phyloP scores from a whole-genome alignment of 208 protist genomes.

The Leishmania mexicana region DNA sequence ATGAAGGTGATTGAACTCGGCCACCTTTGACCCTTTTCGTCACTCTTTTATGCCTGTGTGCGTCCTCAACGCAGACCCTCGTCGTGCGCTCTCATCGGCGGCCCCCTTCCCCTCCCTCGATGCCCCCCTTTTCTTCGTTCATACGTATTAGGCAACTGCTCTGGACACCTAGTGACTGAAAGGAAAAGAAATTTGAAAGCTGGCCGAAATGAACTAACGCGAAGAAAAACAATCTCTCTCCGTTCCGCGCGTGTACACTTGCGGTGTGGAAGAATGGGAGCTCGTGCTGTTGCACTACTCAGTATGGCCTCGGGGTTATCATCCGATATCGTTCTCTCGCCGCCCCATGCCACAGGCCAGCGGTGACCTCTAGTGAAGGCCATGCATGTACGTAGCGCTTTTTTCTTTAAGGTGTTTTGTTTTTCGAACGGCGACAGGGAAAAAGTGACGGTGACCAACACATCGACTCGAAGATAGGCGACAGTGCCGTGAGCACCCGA shows the following conservation, averaged over 20 bases:
- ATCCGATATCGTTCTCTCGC: background rate
- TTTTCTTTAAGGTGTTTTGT: background rate
- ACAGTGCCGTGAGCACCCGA: background rate
- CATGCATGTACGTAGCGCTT: background rate
- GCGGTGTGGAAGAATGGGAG: background rate
- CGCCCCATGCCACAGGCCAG: background rate
- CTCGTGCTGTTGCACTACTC: background rate
- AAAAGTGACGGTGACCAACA: background rate
- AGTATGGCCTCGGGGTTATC: background rate
- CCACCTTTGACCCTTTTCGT: constrained; percentile 37
- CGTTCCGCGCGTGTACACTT: background rate
- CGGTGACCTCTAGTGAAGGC: background rate
- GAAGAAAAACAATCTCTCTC: background rate
- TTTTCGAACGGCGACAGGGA: background rate
- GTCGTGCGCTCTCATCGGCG: background rate
- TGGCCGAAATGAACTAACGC: background rate
- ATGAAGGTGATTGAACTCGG: constrained; percentile 51
- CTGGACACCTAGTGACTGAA: background rate
- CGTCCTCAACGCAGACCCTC: background rate
- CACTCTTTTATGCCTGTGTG: background rate
- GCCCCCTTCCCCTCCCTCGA: background rate
- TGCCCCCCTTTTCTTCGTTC: background rate
- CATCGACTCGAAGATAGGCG: background rate
- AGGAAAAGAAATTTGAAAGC: background rate
- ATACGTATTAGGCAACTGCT: background rate